Conservation (phyloP, 192 early-diverging fungal species). For the Phycomyces nitens region DNA sequence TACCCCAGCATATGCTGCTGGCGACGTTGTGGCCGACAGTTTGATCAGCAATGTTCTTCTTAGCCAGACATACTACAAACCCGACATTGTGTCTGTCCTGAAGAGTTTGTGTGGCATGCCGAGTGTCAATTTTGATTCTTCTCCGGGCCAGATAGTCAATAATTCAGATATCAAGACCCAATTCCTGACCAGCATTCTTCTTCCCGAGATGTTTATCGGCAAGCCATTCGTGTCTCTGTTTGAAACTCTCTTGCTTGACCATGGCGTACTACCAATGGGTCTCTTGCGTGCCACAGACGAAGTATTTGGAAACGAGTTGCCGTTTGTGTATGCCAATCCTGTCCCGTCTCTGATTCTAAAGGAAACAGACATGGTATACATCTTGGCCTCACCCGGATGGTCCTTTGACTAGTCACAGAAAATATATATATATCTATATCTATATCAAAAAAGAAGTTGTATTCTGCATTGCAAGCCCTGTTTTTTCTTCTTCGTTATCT, state of each 20-base stretch:
- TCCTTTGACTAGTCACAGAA: not conserved
- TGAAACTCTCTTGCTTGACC: conserved; percentile 38
- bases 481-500: no score
- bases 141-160: no score
- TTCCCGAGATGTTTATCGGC: conserved; percentile 47
- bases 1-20: conserved; percentile 60
- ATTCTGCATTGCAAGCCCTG: no score
- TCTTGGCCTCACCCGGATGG: conserved; percentile 20
- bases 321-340: conserved; percentile 69
- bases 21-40: conserved; percentile 51
- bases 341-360: conserved; percentile 50
- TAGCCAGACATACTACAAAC: conserved; percentile 48
- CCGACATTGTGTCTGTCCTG: conserved; percentile 53
- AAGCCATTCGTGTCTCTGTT: conserved; percentile 48
- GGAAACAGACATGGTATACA: conserved; percentile 54
- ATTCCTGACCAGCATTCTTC: conserved; percentile 32
- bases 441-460: no score
- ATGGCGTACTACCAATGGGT: conserved; percentile 55
- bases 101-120: conserved; percentile 56
- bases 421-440: not conserved
- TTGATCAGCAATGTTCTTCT: conserved; percentile 52
- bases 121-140: not conserved
- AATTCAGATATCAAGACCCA: conserved; percentile 8
- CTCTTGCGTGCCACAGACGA: conserved; percentile 39
- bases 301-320: conserved; percentile 50